Conservation (phyloP, 2,329 filamentous ascomycete species). For the Fonsecaea nubica region DNA sequence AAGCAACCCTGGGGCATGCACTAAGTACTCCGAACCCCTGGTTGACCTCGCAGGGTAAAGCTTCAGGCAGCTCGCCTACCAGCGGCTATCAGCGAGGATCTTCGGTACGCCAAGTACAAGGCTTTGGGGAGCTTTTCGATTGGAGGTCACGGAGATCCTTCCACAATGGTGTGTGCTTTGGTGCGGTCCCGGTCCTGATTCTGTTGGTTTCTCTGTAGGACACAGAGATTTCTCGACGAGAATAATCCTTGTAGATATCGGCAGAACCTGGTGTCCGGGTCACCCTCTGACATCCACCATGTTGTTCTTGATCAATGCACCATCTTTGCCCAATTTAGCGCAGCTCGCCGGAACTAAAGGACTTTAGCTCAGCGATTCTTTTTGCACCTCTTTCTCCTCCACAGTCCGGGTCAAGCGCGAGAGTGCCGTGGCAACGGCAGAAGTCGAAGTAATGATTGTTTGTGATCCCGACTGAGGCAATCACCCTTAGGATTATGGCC, state of each 20-base stretch:
- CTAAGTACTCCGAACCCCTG: constrained; percentile 17
- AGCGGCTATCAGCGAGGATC: constrained; percentile 18
- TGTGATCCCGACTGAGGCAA: background rate
- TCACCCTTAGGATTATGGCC: background rate
- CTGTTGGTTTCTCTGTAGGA: background rate
- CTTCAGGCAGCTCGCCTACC: constrained; percentile 13
- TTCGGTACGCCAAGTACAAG: constrained; percentile 11
- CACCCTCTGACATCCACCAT: background rate
- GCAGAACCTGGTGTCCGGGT: background rate
- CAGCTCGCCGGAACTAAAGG: background rate
- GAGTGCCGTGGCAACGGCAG: background rate
- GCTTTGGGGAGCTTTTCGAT: background rate
- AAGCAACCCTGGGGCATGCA: background rate
- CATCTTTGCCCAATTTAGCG: constrained; percentile 6
- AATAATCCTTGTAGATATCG: background rate
- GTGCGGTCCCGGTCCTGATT: constrained; percentile 1
- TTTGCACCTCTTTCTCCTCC: background rate
- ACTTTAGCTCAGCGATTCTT: background rate
- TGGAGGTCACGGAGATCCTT: constrained; percentile 1
- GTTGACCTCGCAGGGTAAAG: constrained; percentile 12
- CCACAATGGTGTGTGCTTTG: background rate
- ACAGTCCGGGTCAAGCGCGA: background rate
- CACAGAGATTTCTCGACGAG: background rate
- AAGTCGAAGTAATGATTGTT: background rate
- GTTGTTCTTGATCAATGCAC: background rate